Percentiles rank a stretch among this genome's conserved stretches.
phyloP scores from a whole-genome alignment of 1,284 basidiomycete genomes.

The Leccinum solheimii region DNA sequence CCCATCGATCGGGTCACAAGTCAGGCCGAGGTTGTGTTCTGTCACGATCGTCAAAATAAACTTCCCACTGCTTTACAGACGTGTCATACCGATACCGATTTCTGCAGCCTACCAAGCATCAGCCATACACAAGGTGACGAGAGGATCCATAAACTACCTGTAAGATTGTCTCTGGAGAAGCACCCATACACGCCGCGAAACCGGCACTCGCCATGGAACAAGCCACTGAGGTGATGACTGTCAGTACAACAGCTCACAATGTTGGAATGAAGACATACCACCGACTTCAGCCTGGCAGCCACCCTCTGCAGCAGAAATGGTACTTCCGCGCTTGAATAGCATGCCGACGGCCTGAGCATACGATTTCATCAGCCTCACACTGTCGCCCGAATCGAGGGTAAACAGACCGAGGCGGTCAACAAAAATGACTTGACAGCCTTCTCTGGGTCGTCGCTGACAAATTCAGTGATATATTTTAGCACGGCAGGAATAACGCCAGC shows the following conservation, averaged over 20 bases:
- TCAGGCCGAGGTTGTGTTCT: constrained; percentile 87
- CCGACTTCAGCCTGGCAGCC: constrained; percentile 87
- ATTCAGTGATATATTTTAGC: constrained; percentile 87
- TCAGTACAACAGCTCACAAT: constrained; percentile 4
- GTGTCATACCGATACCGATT: constrained; percentile 79
- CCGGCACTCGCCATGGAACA: constrained; percentile 92
- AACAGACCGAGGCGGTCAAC: constrained; percentile 73
- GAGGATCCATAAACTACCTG: constrained; percentile 46
- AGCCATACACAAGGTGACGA: constrained; percentile 7
- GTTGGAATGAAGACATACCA: constrained; percentile 43
- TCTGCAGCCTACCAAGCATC: constrained; percentile 75
- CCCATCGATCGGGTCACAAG: constrained; percentile 92
- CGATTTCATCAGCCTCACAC: constrained; percentile 4
- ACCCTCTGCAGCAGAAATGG: constrained; percentile 94
- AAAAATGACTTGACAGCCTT: constrained; percentile 86
- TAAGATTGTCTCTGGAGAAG: constrained; percentile 76
- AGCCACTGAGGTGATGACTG: constrained; percentile 55
- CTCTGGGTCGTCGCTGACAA: constrained; percentile 87
- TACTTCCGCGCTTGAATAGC: constrained; percentile 96
- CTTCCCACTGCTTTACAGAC: background rate
- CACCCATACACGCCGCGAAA: constrained; percentile 92
- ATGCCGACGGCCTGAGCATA: constrained; percentile 79
- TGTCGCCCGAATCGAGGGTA: background rate
- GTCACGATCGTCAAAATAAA: constrained; percentile 18
- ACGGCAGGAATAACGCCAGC: constrained; percentile 93